These are phyloP conservation scores for Aureobasidium lini DNA, from an alignment of 2,329 filamentous ascomycete species.

Conservation along the genomic window DNA sequence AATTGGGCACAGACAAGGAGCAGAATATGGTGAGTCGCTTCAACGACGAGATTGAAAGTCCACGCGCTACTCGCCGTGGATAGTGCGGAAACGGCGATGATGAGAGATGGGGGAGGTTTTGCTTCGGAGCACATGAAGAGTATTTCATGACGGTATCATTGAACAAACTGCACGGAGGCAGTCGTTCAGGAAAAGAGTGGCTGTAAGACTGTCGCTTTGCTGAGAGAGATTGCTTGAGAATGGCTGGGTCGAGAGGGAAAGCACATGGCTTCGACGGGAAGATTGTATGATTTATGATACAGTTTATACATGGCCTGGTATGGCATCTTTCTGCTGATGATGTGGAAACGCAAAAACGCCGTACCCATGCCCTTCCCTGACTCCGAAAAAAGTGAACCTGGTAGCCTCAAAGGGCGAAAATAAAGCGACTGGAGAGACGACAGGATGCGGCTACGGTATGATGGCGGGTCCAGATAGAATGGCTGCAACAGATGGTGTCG, in stretches of 20 bases:
- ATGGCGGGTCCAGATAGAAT: too few relatives aligned
- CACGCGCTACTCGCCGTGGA: not conserved
- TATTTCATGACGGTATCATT: not conserved
- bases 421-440: not conserved
- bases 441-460: not conserved
- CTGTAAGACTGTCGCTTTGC: not conserved
- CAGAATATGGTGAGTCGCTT: conserved; percentile 9
- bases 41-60: not conserved
- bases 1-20: not conserved
- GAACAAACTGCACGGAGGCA: not conserved
- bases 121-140: not conserved
- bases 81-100: not conserved
- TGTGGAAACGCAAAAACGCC: not conserved
- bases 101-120: not conserved
- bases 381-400: not conserved
- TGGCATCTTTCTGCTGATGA: not conserved
- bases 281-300: conserved; percentile 7
- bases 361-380: conserved; percentile 5
- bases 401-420: not conserved
- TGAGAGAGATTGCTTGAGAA: not conserved
- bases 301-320: conserved; percentile 6
- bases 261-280: not conserved
- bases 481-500: not conserved
- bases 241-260: not conserved
- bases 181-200: not conserved